A percentile compares a stretch with the other conserved stretches of the same genome.
phyloP scores from a whole-genome alignment of 169 alveolate species.

The Cryptosporidium bovis region DNA sequence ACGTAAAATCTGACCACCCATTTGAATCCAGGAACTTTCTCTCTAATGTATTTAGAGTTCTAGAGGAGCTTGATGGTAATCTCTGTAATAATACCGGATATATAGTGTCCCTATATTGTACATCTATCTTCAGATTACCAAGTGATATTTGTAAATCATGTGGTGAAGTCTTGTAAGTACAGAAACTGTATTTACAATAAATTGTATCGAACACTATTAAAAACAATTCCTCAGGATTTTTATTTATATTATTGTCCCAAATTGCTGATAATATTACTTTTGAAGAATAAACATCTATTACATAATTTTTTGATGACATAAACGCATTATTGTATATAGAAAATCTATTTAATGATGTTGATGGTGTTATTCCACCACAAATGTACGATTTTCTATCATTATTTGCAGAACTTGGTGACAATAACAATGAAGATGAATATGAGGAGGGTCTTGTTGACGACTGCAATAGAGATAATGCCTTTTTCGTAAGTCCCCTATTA shows the following conservation, averaged over 20 bases:
- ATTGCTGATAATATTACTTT: conserved; percentile 26
- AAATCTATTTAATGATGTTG: conserved; percentile 26
- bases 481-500: conserved; percentile 26
- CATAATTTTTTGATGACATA: not conserved
- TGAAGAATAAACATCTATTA: conserved; percentile 17
- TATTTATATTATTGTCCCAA: conserved; percentile 39
- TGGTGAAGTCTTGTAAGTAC: not conserved
- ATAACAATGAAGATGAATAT: conserved; percentile 8
- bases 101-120: conserved; percentile 56
- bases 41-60: conserved; percentile 52
- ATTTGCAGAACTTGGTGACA: conserved; percentile 3
- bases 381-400: not conserved
- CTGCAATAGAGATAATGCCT: conserved; percentile 31
- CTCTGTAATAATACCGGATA: conserved; percentile 72
- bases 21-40: conserved; percentile 42
- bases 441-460: conserved; percentile 15
- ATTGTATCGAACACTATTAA: conserved; percentile 17
- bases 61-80: conserved; percentile 68
- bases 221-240: conserved; percentile 58
- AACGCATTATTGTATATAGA: conserved; percentile 8
- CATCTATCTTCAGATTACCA: conserved; percentile 42
- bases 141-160: conserved; percentile 39
- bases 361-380: not conserved
- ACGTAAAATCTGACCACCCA: conserved; percentile 19
- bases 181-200: conserved; percentile 1